phyloP scores from a whole-genome alignment of 1,139 yeast species.

The Taphrina betulina region DNA sequence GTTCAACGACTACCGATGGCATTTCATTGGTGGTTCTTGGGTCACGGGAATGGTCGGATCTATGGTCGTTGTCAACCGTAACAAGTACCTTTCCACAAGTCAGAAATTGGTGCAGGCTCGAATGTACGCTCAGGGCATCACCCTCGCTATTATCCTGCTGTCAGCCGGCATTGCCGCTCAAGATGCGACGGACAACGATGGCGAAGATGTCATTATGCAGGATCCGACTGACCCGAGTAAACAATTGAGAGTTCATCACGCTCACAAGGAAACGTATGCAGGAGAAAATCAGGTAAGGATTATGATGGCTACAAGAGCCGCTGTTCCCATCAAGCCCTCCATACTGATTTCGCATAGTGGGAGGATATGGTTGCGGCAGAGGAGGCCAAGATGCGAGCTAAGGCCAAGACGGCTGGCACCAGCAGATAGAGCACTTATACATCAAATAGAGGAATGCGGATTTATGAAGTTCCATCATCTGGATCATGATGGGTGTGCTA shows the following conservation, averaged over 20 bases:
- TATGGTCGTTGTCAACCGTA: conserved; percentile 72
- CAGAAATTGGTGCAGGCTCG: conserved; percentile 92
- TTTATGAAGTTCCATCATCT: too few relatives aligned
- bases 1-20: conserved; percentile 60
- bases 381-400: not conserved
- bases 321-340: too few relatives aligned
- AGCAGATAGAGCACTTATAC: too few relatives aligned
- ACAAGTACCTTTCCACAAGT: conserved; percentile 70
- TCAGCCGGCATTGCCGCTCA: conserved; percentile 53
- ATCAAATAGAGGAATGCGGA: too few relatives aligned
- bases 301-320: too few relatives aligned
- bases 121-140: conserved; percentile 71
- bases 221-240: conserved; percentile 31
- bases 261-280: conserved; percentile 31
- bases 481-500: too few relatives aligned
- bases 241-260: conserved; percentile 16
- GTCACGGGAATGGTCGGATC: conserved; percentile 83
- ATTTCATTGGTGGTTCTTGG: conserved; percentile 77
- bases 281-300: conserved; percentile 34
- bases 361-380: conserved; percentile 14
- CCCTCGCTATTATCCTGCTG: conserved; percentile 54
- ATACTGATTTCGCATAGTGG: too few relatives aligned
- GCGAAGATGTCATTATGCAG: conserved; percentile 21
- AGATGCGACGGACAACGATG: conserved; percentile 23
- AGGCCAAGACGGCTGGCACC: too few relatives aligned